Evolutionary conservation across 1,284 basidiomycete species (phyloP), one percentile per base, ranked within the genome.

Genomic region (Boletus semigastroideus): DNA sequence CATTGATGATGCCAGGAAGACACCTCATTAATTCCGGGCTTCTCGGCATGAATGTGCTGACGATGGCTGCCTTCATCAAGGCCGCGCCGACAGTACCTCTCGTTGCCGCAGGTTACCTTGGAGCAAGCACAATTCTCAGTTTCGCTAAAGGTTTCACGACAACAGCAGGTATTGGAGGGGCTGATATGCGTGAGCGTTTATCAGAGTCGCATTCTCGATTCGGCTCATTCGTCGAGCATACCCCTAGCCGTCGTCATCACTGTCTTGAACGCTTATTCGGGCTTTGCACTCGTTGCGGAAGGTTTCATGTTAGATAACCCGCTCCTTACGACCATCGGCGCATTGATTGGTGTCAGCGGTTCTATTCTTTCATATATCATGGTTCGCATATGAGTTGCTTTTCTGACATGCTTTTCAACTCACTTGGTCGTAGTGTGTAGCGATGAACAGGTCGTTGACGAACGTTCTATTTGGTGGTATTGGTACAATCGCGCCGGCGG

Each of bases 271-370:
- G 90, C 91, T 12, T 93, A 92, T 68, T 91, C 88, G 48, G 90
- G 90, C n/a, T 92, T 93, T 60, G 90, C 90, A 19, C 80, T 93
- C n/a, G 89, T 93, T n/a, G 90, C 90, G 3, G 90, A 93, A 78
- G 90, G 89, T 8, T 89, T 93, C 64, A 93, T 93, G 90, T 70
- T 92, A 56, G 87, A 93, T 63, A 92, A 93, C 63, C 82, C 89
- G 20, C 76, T 93, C 8, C 72, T 93, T 45, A 90, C 89, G 1
- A 87, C 86, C 0, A 81, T 93, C 19, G 90, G 90, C 19, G 86
- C 87, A 27, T 72, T 93, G 41, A 93, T 93, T 54, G 90, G 90
- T 42, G 89, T 92, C 63, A 90, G 86, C 67, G 90, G 90, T 50
- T 90, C 87, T n/a, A 93, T 93, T 63, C 79, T 93, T 49, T 90